Conservation (phyloP, 305 asterid genomes). For the Fraxinus angustifolia region DNA sequence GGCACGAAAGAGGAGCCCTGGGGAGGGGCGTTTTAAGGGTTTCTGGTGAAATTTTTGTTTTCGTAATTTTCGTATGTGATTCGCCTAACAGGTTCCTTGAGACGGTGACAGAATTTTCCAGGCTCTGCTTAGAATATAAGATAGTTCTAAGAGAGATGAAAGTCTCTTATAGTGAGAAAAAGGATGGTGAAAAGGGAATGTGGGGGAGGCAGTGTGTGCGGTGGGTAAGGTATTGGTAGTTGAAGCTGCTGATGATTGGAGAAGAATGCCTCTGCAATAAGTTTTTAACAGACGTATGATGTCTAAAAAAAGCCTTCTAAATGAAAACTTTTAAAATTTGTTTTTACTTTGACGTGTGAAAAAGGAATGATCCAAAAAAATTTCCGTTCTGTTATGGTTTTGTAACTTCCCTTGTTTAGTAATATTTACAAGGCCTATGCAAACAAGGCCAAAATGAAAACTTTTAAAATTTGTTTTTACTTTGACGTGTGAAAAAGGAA, state of each 20-base stretch:
- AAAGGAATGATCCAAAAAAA: background rate
- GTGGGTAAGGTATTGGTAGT: background rate
- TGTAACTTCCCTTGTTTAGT: background rate
- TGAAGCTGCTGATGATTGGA: background rate
- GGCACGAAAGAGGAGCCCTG: background rate
- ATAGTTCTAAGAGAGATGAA: background rate
- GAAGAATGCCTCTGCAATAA: background rate
- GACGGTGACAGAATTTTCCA: background rate
- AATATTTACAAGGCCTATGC: background rate
- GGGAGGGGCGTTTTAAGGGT: background rate
- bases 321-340: background rate
- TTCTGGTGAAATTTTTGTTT: background rate
- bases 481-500: background rate
- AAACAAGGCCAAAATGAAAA: background rate
- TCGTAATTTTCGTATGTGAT: background rate
- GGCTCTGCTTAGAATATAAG: background rate
- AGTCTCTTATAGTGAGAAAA: background rate
- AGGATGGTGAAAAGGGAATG: background rate
- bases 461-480: background rate
- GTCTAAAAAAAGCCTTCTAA: background rate
- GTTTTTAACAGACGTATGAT: background rate
- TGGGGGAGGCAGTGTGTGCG: background rate
- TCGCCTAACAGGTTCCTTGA: background rate
- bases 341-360: background rate
- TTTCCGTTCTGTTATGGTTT: background rate